Evolutionary conservation across 169 alveolate species (phyloP), one percentile per base, ranked within the genome.

Genomic region (Cryptosporidium meleagridis): DNA sequence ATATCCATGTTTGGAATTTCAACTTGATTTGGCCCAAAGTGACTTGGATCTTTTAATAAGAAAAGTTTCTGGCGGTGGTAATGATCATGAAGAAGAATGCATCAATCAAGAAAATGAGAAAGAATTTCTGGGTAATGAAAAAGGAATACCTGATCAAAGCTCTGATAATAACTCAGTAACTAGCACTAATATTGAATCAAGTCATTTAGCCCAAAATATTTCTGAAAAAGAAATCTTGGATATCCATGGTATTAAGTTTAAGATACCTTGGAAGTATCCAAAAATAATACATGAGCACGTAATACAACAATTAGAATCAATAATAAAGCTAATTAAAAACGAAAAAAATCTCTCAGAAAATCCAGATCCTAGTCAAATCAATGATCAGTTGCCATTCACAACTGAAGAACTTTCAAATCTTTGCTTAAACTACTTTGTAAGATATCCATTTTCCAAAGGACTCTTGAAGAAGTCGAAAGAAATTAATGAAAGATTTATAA

Each of bases 211-310:
- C 14, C 48, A 8, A 7, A 41, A 9, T 48, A 3, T 16, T 48
- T 48, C 21, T 3, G 55, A 48, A 48, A 48, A 14, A 39, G 58
- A 39, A 0, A 58, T 44, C 6, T 16, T 73, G 26, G 45, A 18
- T 16, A 73, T 73, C 21, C 71, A 53, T 55, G 86, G 70, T 6
- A 39, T 73, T 5, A 31, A 53, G 16, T 16, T 73, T 35, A 55
- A 33, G 39, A 37, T 55, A 21, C 86, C 86, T n/a, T 73, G 86
- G 86, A 53, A 21, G 45, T 73, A 73, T 35, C 86, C 86, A 73
- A 59, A 35, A 29, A 37, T 21, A 12, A 73, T 73, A 53, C 86
- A 73, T 33, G 70, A 53, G 0, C 86, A 73, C n/a, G 59, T 59
- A 4, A 31, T 73, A 33, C 44, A 73, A 26, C 70, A 55, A 44